Base-by-base conservation (phyloP, 2,329 filamentous ascomycete genomes). In the Leptographium radiaticola region DNA sequence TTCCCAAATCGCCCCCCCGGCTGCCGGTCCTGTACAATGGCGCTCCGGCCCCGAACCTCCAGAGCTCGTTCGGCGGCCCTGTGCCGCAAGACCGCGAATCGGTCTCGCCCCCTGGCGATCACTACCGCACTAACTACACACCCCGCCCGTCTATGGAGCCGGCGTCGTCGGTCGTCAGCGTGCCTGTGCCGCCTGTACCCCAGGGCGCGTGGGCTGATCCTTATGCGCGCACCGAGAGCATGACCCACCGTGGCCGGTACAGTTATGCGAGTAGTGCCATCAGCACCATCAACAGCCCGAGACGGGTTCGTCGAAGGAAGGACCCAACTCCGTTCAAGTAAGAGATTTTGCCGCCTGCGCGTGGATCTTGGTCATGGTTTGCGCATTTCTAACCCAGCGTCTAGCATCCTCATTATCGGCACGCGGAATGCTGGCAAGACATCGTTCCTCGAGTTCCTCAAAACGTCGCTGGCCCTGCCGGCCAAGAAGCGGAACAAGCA, bases 261-360 rank as follows among this genome's bases (percentile, higher is more conserved):
- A 96, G 90, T 72, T 97, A 96, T 71, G 89, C 91, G 55, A 95
- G 87, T 72, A 94, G 87, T 69, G 86, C 87, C 53, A 80, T 91
- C 60, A 95, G 88, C 74, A 86, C 88, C 56, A 82, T 95, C 72
- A 95, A 95, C 73, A 95, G 86, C 68, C 91, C 93, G 59, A 83
- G 93, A 60, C 83, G 90, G 66, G 84, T 97, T 60, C 84, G 93
- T 63, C 86, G 91, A 74, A 84, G 93, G 73, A 97, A 95, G 75
- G 93, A 98, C 65, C 93, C 93, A 10, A 96, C 91, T 12, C 89
- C 93, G 1, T 95, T 97, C 80, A 98, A 98, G 91, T 97, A 75
- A 79, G 89, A 79, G 89, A 79, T 13, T 43, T 16, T 6, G 7
- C 30, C 8, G 33, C 4, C 8, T 44, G 6, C 8, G 33, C 4